Base-by-base conservation (phyloP, 139 green algal species). In the Chlamydomonas eustigma region DNA sequence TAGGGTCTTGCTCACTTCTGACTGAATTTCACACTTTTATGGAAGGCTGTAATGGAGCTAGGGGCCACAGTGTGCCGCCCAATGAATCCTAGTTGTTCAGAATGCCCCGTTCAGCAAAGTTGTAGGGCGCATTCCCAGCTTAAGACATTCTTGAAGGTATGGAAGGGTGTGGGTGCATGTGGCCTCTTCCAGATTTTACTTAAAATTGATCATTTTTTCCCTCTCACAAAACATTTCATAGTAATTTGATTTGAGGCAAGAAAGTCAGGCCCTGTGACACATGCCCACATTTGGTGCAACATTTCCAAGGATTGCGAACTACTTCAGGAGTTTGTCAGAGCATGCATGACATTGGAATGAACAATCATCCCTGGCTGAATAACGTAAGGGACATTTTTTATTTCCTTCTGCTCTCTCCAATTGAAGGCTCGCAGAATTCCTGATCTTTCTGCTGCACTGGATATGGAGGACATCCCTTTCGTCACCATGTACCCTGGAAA, bases 41-140 rank as follows among this genome's bases (percentile, higher is more conserved):
- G 2, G 58, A 83, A 95, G 91, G 94, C 94, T 25, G 77, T 99
- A 71, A 99, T 99, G 95, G 95, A 99, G 89, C 88, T 98, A 28
- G 95, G 95, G 0, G 93, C 95, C 12, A 92, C 86, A 0, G 80
- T 97, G 2, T 99, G 95, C 84, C 84, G 87, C 18, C 89, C 91
- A 5, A 81, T 80, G 35, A 81, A 86, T 31, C 83, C 95, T 0
- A 33, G 76, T 50, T 98, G 94, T 76, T 75, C 5, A 18, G 63
- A 36, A 0, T 98, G 94, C 86, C 92, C 94, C 35, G 39, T 92
- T 8, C 65, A 44, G 3, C 35, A 22, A 22, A 64, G 50, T 8
- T 98, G 94, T 72, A 58, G 30, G 0, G 81, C 82, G 0, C 44
- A 65, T 1, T 39, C 74, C 4, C 36, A 64, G n/a, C 80, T 71